phyloP scores from a whole-genome alignment of 345 rosid genomes.

The Orychophragmus violaceus region DNA sequence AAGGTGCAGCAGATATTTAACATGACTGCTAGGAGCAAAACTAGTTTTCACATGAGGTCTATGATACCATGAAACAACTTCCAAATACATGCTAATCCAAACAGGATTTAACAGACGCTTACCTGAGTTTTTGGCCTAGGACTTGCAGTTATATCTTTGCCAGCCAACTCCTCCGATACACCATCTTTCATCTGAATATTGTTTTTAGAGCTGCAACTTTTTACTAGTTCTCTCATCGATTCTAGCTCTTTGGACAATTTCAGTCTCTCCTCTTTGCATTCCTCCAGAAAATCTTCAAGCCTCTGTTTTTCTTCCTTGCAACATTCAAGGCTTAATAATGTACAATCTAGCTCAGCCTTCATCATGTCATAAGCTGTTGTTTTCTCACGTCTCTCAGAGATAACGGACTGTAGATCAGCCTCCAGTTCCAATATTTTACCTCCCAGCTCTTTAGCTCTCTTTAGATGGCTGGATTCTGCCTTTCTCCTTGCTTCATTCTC shows the following conservation, averaged over 20 bases:
- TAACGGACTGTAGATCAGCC: slow-evolving; percentile 52
- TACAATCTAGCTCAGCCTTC: slow-evolving; percentile 94
- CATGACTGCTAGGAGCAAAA: background rate
- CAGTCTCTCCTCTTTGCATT: slow-evolving; percentile 55
- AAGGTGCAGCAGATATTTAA: background rate
- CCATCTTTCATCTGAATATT: slow-evolving; percentile 30
- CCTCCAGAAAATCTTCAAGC: slow-evolving; percentile 59
- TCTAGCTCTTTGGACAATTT: slow-evolving; percentile 52
- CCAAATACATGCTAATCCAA: too few species aligned
- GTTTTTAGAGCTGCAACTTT: slow-evolving; percentile 29
- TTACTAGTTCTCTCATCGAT: slow-evolving; percentile 41
- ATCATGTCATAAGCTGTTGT: slow-evolving; percentile 59
- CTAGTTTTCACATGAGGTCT: background rate
- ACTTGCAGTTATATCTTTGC: slow-evolving; percentile 14
- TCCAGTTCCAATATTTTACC: slow-evolving; percentile 69
- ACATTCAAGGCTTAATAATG: slow-evolving; percentile 88
- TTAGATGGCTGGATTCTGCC: slow-evolving; percentile 69
- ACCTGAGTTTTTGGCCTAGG: slow-evolving; percentile 25
- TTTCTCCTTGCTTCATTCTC: slow-evolving; percentile 71
- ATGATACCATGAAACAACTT: slow-evolving; percentile 10
- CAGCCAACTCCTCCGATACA: slow-evolving; percentile 16
- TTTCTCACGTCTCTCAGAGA: slow-evolving; percentile 73
- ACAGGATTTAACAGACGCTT: background rate
- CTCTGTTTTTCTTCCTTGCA: slow-evolving; percentile 92
- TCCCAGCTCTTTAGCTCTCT: slow-evolving; percentile 74